phyloP scores from a whole-genome alignment of 2,329 filamentous ascomycete species.

The Talaromyces sp. region DNA sequence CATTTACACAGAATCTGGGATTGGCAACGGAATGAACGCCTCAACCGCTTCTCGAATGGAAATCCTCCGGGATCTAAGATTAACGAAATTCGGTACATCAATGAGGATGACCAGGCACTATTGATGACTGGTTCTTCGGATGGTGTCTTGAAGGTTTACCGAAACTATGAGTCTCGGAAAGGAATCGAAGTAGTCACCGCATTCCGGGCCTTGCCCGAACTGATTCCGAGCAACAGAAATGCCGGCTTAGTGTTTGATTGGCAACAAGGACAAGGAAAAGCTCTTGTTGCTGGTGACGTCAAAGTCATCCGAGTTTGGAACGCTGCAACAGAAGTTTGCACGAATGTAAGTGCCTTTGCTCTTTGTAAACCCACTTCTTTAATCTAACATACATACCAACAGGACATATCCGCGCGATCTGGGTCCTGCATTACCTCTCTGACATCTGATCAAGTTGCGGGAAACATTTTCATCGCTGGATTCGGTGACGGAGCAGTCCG shows the following conservation, averaged over 20 bases:
- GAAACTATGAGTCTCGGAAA: slow-evolving; percentile 75
- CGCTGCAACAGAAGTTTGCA: slow-evolving; percentile 85
- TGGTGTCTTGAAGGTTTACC: slow-evolving; percentile 87
- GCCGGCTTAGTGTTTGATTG: slow-evolving; percentile 96
- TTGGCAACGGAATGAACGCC: slow-evolving; percentile 69
- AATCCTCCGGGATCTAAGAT: slow-evolving; percentile 89
- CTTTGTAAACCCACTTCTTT: neutral
- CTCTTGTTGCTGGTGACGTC: slow-evolving; percentile 93
- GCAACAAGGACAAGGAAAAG: slow-evolving; percentile 94
- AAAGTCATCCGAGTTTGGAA: slow-evolving; percentile 96
- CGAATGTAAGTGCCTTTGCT: slow-evolving; percentile 48
- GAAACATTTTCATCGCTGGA: slow-evolving; percentile 90
- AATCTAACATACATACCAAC: slow-evolving; percentile 5
- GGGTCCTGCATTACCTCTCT: slow-evolving; percentile 93
- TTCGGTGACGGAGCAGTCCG: slow-evolving; percentile 93
- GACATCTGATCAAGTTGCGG: slow-evolving; percentile 96
- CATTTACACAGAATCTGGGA: slow-evolving; percentile 66
- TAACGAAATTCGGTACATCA: slow-evolving; percentile 94
- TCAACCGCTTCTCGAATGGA: slow-evolving; percentile 87
- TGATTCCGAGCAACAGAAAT: slow-evolving; percentile 89
- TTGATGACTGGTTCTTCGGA: slow-evolving; percentile 94
- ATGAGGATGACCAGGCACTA: slow-evolving; percentile 93
- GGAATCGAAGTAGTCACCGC: slow-evolving; percentile 80
- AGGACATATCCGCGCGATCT: slow-evolving; percentile 89
- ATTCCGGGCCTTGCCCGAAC: slow-evolving; percentile 87